Percentiles rank a stretch among this genome's conserved stretches.
phyloP scores from a whole-genome alignment of 2,329 filamentous ascomycete species.

The Nigrospora osmanthi region DNA sequence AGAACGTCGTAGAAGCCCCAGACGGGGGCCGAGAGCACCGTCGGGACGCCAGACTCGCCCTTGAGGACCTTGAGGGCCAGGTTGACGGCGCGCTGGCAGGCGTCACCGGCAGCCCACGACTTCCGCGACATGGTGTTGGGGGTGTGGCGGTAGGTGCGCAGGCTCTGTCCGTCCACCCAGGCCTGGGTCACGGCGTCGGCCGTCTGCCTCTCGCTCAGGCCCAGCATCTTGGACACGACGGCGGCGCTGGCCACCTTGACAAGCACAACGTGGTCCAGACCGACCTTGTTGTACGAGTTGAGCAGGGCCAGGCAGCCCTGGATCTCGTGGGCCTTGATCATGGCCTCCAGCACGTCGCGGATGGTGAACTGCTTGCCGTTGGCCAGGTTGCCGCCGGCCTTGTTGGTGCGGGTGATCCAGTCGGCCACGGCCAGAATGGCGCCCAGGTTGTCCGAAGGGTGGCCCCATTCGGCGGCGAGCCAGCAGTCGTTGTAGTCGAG shows the following conservation, averaged over 20 bases:
- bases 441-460: slow-evolving; percentile 95
- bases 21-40: slow-evolving; percentile 81
- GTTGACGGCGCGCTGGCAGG: slow-evolving; percentile 92
- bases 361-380: slow-evolving; percentile 84
- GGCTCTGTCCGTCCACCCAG: slow-evolving; percentile 91
- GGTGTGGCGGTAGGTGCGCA: slow-evolving; percentile 94
- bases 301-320: slow-evolving; percentile 94
- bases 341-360: slow-evolving; percentile 85
- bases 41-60: slow-evolving; percentile 86
- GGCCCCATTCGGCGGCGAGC: slow-evolving; percentile 97
- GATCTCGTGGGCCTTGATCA: slow-evolving; percentile 99
- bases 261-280: slow-evolving; percentile 92
- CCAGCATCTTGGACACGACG: slow-evolving; percentile 92
- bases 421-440: slow-evolving; percentile 95
- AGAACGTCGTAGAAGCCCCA: slow-evolving; percentile 99
- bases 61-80: slow-evolving; percentile 83
- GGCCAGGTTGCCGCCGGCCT: slow-evolving; percentile 68
- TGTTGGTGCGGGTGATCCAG: slow-evolving; percentile 91
- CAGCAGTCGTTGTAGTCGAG: slow-evolving; percentile 99
- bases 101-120: slow-evolving; percentile 97
- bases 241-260: slow-evolving; percentile 96
- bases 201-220: slow-evolving; percentile 81
- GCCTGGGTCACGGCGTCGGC: slow-evolving; percentile 94
- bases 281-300: slow-evolving; percentile 99
- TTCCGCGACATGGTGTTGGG: slow-evolving; percentile 99